These are phyloP conservation scores for Pichia cabralensis DNA, from an alignment of 805 yeast species.

Conservation along the genomic window DNA sequence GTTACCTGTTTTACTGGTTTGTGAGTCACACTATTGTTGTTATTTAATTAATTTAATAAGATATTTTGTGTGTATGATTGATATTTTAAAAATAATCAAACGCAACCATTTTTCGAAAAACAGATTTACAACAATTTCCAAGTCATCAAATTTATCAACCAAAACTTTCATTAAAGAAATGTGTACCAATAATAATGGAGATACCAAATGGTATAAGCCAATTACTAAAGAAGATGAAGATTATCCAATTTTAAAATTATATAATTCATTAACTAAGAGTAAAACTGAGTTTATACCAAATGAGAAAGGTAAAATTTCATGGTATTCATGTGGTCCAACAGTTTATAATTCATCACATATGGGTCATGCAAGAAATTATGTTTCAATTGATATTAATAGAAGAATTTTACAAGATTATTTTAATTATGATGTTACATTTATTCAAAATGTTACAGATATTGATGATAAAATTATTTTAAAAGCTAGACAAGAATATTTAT, in stretches of 20 bases:
- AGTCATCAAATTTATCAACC: no score
- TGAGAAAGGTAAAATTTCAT: constrained; percentile 55
- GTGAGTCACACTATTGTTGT: no score
- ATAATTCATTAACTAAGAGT: constrained; percentile 73
- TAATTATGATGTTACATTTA: constrained; percentile 78
- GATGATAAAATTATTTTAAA: constrained; percentile 94
- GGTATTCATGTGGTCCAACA: constrained; percentile 99
- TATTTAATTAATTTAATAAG: no score
- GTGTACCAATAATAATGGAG: no score
- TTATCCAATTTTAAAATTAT: constrained; percentile 46
- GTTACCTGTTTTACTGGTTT: no score
- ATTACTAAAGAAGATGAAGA: constrained; percentile 8
- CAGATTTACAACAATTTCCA: no score
- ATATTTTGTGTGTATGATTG: no score
- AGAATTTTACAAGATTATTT: constrained; percentile 84
- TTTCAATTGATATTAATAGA: constrained; percentile 86
- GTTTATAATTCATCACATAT: constrained; percentile 93
- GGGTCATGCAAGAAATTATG: constrained; percentile 99
- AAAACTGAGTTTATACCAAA: constrained; percentile 74
- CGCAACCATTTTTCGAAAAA: no score
- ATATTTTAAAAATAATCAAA: no score
- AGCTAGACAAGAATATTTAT: constrained; percentile 82
- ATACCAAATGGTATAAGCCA: constrained; percentile 26
- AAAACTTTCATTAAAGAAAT: no score
- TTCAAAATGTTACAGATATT: constrained; percentile 97